Evolutionary conservation across 495 filamentous ascomycete species (phyloP).

Genomic region (Hypoxylon perforatum): DNA sequence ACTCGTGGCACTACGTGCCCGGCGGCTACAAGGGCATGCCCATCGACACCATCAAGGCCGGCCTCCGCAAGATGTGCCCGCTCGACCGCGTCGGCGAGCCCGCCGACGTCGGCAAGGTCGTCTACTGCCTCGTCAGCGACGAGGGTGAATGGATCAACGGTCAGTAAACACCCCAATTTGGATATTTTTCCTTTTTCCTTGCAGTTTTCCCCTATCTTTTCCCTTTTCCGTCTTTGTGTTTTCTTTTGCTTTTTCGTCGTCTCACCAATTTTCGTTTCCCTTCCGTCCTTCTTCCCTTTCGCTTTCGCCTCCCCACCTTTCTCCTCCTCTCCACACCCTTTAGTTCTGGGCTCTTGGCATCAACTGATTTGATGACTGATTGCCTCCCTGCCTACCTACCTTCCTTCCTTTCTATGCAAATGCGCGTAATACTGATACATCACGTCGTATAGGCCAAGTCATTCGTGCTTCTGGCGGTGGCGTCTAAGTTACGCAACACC

Average conservation of each 20-base stretch:
- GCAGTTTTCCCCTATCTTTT: not conserved
- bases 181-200: not conserved
- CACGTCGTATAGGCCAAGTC: constrained; percentile 49
- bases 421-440: constrained; percentile 24
- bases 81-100: constrained; percentile 64
- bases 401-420: not conserved
- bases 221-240: not conserved
- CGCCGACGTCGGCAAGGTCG: constrained; percentile 65
- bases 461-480: constrained; percentile 50
- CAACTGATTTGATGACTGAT: not conserved
- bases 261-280: not conserved
- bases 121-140: constrained; percentile 64
- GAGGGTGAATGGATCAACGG: constrained; percentile 72
- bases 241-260: no score
- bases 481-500: constrained; percentile 27
- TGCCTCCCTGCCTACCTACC: no score
- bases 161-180: constrained; percentile 41
- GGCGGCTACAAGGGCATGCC: constrained; percentile 58
- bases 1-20: constrained; percentile 70
- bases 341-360: not conserved
- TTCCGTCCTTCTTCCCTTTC: not conserved
- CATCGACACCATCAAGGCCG: constrained; percentile 46
- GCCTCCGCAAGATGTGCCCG: constrained; percentile 62
- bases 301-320: not conserved
- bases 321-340: no score